phyloP scores from a whole-genome alignment of 768 basidiomycete species.

The Boletus huronensis region DNA sequence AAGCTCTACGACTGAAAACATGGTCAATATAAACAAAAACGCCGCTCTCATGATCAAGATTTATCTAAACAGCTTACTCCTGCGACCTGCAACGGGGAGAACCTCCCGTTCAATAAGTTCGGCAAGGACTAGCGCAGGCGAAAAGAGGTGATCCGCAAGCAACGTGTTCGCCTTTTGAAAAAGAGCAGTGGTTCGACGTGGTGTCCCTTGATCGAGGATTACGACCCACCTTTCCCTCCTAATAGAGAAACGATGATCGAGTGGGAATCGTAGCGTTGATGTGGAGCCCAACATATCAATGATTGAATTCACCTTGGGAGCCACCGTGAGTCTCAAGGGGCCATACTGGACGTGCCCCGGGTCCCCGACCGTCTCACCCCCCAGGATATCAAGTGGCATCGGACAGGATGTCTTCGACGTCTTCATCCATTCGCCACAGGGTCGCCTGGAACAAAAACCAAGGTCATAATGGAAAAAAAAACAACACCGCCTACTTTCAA shows the following conservation, averaged over 20 bases:
- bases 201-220: slow-evolving; percentile 3
- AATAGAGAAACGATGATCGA: background rate
- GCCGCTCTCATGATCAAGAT: background rate
- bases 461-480: no score
- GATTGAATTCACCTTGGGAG: slow-evolving; percentile 48
- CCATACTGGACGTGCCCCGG: slow-evolving; percentile 50
- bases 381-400: slow-evolving; percentile 52
- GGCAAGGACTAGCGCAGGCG: slow-evolving; percentile 61
- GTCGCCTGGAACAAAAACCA: background rate
- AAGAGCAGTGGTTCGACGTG: background rate
- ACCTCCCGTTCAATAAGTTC: slow-evolving; percentile 59
- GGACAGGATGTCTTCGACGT: slow-evolving; percentile 48
- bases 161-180: slow-evolving; percentile 60
- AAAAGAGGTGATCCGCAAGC: slow-evolving; percentile 72
- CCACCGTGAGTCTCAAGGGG: slow-evolving; percentile 49
- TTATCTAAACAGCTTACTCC: slow-evolving; percentile 33
- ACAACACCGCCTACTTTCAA: slow-evolving; percentile 8
- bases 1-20: slow-evolving; percentile 58
- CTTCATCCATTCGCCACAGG: background rate
- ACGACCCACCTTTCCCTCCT: slow-evolving; percentile 59
- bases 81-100: slow-evolving; percentile 39
- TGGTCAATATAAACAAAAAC: background rate
- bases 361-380: slow-evolving; percentile 41
- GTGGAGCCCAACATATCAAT: background rate
- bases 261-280: background rate